phyloP scores from a whole-genome alignment of 441 rosid species.

The Bocquillonia castaneifolia region DNA sequence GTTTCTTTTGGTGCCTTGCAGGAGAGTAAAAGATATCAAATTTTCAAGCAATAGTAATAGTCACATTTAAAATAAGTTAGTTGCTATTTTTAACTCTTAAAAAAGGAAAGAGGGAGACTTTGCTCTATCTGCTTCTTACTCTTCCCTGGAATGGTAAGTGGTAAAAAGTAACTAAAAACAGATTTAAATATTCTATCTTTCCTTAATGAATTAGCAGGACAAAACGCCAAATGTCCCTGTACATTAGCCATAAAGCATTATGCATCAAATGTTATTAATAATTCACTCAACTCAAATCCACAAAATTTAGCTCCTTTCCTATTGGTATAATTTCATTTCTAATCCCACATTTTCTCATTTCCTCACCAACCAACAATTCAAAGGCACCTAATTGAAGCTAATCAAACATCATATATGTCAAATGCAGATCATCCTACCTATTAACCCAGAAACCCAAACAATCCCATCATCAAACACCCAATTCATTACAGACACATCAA shows the following conservation, averaged over 20 bases:
- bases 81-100: not conserved
- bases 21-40: not conserved
- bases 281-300: not conserved
- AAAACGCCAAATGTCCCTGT: not conserved
- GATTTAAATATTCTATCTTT: no score
- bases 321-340: no score
- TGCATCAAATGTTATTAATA: not conserved
- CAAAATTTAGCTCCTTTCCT: no score
- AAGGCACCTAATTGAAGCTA: not conserved
- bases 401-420: not conserved
- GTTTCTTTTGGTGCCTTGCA: not conserved
- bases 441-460: not conserved
- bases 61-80: not conserved
- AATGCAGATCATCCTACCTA: not conserved
- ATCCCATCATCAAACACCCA: not conserved
- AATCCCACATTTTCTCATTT: not conserved
- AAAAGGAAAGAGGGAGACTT: not conserved
- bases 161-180: no score
- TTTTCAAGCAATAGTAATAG: not conserved
- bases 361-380: not conserved
- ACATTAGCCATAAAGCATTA: slow-evolving; percentile 3
- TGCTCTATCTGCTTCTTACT: no score
- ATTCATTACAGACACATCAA: not conserved
- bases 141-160: no score
- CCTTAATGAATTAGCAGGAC: not conserved